Base-by-base conservation (phyloP, 371 early-diverging fungal genomes). In the Conidiobolus incongruus region DNA sequence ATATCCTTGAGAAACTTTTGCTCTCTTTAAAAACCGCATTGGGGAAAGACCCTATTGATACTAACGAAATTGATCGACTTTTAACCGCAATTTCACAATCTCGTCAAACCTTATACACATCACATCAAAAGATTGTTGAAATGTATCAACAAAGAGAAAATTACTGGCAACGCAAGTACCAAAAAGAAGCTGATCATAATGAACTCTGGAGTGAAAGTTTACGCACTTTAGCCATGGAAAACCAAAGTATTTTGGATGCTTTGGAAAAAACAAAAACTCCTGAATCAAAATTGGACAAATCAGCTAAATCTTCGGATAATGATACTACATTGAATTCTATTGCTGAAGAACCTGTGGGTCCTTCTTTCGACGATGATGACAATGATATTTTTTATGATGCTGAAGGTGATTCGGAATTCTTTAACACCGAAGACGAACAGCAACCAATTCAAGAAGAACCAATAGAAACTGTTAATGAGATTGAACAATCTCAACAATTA, bases 161-260 rank as follows among this genome's bases (percentile, higher is more conserved):
- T 2, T 57, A 61, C 46, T 75, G 66, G 68, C 48, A 47, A 34
- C 44, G 52, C 17, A 47, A 59, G 22, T 53, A 56, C 35, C 46
- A 58, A 36, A 58, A 54, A 21, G 70, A 75, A 44, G 43, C 56
- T 0, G 62, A 67, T 28, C 47, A 56, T 28, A 56, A 62, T 16
- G 51, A 53, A 21, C 48, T 63, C 2, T 71, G 63, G 63, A 64
- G 64, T 49, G 62, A 58, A 48, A 60, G 54, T 39, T 38, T 66
- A n/a, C 45, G 45, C 19, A 52, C 32, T 11, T 40, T 68, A 24
- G 63, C 65, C 0, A 51, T 49, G 17, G 66, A 68, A 42, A 56
- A 62, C 28, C 43, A 57, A 43, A 51, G 52, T 36, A 58, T 63
- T 54, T 59, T 52, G 29, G 48, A 46, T 20, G 21, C 16, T 33